Conservation (phyloP, 106 monocot species). For the Allium sativum region DNA sequence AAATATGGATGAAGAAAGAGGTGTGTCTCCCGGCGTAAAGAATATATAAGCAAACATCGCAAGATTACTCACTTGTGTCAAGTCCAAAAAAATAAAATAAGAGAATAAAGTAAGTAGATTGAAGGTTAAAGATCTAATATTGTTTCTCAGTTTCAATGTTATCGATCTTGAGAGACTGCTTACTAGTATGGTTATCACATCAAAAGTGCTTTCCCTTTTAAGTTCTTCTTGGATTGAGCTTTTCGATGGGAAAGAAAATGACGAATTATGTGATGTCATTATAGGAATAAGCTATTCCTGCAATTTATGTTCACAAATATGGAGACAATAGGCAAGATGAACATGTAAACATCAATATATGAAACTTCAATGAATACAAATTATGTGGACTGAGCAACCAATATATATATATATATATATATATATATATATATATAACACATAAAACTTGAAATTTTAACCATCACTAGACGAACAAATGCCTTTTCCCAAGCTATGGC, state of each 20-base stretch:
- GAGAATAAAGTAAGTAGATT: constrained; percentile 2
- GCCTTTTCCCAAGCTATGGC: constrained; percentile 91
- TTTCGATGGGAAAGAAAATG: constrained; percentile 87
- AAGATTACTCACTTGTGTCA: constrained; percentile 80
- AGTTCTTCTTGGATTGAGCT: constrained; percentile 96
- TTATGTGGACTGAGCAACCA: background rate
- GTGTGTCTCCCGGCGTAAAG: constrained; percentile 54
- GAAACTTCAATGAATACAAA: background rate
- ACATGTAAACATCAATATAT: background rate
- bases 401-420: too few species aligned
- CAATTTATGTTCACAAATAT: constrained; percentile 6
- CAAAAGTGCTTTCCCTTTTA: constrained; percentile 85
- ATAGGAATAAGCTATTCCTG: constrained; percentile 88
- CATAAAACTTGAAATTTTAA: constrained; percentile 10
- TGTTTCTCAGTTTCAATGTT: background rate
- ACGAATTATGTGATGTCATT: constrained; percentile 54
- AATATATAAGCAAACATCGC: constrained; percentile 98
- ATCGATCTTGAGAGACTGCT: background rate
- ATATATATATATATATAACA: too few species aligned
- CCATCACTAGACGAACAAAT: constrained; percentile 69
- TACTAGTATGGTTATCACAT: constrained; percentile 81
- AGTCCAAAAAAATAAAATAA: constrained; percentile 4
- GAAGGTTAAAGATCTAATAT: background rate
- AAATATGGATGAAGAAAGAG: constrained; percentile 45
- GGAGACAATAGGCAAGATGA: background rate